Evolutionary conservation across 768 basidiomycete species (phyloP).

Genomic region (Tubosaeta sp.): DNA sequence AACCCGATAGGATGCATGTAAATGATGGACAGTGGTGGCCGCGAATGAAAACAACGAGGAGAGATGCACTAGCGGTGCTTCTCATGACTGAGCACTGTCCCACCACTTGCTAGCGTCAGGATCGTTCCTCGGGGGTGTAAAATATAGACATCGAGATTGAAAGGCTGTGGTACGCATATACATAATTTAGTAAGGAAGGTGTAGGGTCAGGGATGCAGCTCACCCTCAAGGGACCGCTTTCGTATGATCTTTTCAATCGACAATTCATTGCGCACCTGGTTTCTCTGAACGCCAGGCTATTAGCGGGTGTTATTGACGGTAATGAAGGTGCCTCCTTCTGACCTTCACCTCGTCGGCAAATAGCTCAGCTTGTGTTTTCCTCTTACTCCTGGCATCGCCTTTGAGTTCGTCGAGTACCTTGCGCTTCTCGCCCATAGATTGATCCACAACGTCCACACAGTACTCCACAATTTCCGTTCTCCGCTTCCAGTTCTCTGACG

Average conservation of each 20-base stretch:
- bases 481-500: slow-evolving; percentile 63
- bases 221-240: slow-evolving; percentile 67
- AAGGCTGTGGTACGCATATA: slow-evolving; percentile 54
- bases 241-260: slow-evolving; percentile 69
- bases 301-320: slow-evolving; percentile 27
- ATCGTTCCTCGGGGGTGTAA: slow-evolving; percentile 60
- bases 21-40: slow-evolving; percentile 10
- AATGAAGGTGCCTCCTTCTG: slow-evolving; percentile 27
- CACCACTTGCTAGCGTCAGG: slow-evolving; percentile 54
- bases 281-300: slow-evolving; percentile 43
- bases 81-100: slow-evolving; percentile 39
- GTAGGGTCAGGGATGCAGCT: slow-evolving; percentile 23
- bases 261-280: slow-evolving; percentile 72
- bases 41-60: slow-evolving; percentile 31
- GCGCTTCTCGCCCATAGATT: slow-evolving; percentile 54
- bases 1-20: slow-evolving; percentile 10
- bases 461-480: slow-evolving; percentile 71
- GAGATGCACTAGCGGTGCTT: slow-evolving; percentile 28
- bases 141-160: slow-evolving; percentile 74
- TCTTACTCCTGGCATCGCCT: slow-evolving; percentile 42
- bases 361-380: slow-evolving; percentile 51
- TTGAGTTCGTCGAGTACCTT: slow-evolving; percentile 38
- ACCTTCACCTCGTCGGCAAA: slow-evolving; percentile 75
- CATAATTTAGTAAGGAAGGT: slow-evolving; percentile 14
- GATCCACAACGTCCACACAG: slow-evolving; percentile 68